A percentile compares a stretch with the other conserved stretches of the same genome.
phyloP scores from a whole-genome alignment of 768 basidiomycete genomes.

The Boletus pseudopeckii region DNA sequence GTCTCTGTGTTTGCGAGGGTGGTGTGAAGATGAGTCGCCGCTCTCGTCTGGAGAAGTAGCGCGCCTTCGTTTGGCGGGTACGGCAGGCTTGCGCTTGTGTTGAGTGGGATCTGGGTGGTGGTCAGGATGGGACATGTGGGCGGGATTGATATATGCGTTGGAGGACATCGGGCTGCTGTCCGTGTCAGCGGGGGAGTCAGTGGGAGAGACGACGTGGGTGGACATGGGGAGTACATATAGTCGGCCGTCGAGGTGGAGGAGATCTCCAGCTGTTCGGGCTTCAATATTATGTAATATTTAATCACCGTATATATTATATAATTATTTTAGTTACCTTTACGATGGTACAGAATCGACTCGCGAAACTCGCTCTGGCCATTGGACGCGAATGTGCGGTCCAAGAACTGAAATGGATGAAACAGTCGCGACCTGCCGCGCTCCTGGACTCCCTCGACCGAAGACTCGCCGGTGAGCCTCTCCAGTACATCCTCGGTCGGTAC shows the following conservation, averaged over 20 bases:
- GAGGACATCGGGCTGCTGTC: slow-evolving; percentile 6
- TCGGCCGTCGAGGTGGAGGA: slow-evolving; percentile 5
- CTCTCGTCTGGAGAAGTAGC: slow-evolving; percentile 57
- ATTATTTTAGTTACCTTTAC: background rate
- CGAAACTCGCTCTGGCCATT: slow-evolving; percentile 33
- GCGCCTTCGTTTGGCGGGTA: slow-evolving; percentile 56
- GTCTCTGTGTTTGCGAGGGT: slow-evolving; percentile 57
- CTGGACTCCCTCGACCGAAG: slow-evolving; percentile 56
- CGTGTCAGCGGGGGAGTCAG: background rate
- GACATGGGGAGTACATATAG: slow-evolving; percentile 15
- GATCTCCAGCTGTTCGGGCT: slow-evolving; percentile 5
- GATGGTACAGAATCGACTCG: slow-evolving; percentile 14
- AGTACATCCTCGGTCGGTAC: slow-evolving; percentile 80
- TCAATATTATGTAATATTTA: slow-evolving; percentile 19
- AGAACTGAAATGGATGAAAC: slow-evolving; percentile 51
- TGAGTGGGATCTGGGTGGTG: slow-evolving; percentile 25
- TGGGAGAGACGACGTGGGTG: slow-evolving; percentile 1
- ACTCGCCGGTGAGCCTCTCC: slow-evolving; percentile 71
- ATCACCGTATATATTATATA: background rate
- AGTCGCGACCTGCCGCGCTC: slow-evolving; percentile 12
- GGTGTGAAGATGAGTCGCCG: slow-evolving; percentile 42
- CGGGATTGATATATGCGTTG: slow-evolving; percentile 39
- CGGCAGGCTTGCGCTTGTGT: slow-evolving; percentile 38
- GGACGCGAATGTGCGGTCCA: slow-evolving; percentile 34
- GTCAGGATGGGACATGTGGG: slow-evolving; percentile 36